Conservation (phyloP, 2,329 filamentous ascomycete genomes). For the Penicillium sp. region DNA sequence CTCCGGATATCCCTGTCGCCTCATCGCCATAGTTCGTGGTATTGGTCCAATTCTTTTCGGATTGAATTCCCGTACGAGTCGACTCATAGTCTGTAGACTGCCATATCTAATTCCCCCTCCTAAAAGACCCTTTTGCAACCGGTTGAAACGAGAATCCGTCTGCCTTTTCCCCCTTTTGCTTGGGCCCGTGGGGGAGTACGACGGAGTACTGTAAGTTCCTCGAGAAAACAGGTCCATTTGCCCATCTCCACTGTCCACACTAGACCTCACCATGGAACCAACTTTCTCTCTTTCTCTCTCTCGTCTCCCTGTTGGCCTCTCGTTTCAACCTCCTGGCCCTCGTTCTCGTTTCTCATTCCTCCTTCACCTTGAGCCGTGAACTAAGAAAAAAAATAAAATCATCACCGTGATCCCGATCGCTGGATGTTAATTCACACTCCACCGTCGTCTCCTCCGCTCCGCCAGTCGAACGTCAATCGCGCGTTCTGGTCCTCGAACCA, state of each 20-base stretch:
- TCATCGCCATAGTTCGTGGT: not conserved
- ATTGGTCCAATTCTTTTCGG: not conserved
- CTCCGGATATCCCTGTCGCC: not conserved
- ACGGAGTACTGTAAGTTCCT: too few species aligned
- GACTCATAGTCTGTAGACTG: not conserved
- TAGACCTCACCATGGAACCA: conserved; percentile 23
- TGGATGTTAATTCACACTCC: not conserved
- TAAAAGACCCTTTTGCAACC: not conserved
- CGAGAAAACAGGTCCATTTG: not conserved
- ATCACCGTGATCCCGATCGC: conserved; percentile 4
- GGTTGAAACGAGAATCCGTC: not conserved
- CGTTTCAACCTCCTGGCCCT: not conserved
- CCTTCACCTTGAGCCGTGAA: not conserved
- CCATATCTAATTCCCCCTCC: not conserved
- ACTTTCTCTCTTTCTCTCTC: not conserved
- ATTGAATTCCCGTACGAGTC: not conserved
- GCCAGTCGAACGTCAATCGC: not conserved
- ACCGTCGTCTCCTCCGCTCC: not conserved
- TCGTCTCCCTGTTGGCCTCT: conserved; percentile 1
- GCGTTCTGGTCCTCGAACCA: conserved; percentile 8
- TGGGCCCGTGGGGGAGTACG: too few species aligned
- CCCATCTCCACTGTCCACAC: conserved; percentile 18
- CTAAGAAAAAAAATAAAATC: too few species aligned
- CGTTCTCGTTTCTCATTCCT: not conserved
- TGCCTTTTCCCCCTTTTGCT: not conserved